Evolutionary conservation across 257 asterid genomes (phyloP).

Genomic region (Galeopsis tetrahit): DNA sequence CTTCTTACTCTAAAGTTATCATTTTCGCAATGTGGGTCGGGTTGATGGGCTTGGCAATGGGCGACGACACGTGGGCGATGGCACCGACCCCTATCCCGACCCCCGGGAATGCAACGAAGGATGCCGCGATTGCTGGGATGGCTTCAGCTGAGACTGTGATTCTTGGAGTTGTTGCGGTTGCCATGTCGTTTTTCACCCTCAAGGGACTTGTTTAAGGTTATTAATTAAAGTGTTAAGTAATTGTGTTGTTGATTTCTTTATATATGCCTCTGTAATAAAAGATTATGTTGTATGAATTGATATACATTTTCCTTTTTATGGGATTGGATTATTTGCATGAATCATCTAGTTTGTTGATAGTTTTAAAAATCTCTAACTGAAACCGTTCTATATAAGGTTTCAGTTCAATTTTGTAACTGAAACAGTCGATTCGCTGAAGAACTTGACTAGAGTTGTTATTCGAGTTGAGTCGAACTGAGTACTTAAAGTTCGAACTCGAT

Average conservation of each 20-base stretch:
- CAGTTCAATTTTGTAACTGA: too few species aligned
- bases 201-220: conserved; percentile 24
- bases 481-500: too few species aligned
- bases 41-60: neutral
- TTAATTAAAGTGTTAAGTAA: neutral
- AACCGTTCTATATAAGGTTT: too few species aligned
- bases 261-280: neutral
- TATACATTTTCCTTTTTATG: neutral
- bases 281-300: neutral
- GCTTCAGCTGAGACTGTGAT: conserved; percentile 24
- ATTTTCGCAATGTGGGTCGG: neutral
- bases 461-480: too few species aligned
- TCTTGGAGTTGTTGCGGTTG: conserved; percentile 23
- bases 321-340: too few species aligned
- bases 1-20: too few species aligned
- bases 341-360: too few species aligned
- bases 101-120: neutral
- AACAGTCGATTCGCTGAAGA: too few species aligned
- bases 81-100: neutral
- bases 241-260: neutral
- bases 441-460: too few species aligned
- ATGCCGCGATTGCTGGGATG: conserved; percentile 27
- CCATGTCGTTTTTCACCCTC: conserved; percentile 23
- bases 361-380: too few species aligned
- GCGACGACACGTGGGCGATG: conserved; percentile 7